Percentiles rank a stretch among this genome's conserved stretches.
phyloP scores from a whole-genome alignment of 164 flowering plant genomes.

The Amborella trichopoda region DNA sequence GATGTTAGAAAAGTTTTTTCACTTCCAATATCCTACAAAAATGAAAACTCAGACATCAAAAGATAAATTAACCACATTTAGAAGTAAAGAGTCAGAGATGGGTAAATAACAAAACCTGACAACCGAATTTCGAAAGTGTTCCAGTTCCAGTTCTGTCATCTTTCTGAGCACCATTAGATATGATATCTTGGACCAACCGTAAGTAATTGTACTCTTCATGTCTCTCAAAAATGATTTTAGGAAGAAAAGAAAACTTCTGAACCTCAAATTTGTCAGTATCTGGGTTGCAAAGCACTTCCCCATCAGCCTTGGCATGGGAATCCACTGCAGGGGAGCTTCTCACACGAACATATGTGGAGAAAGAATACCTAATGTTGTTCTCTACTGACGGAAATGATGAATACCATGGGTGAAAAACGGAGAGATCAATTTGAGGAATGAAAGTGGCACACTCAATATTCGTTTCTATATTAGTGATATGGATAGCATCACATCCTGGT shows the following conservation, averaged over 20 bases:
- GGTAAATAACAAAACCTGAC: too few species aligned
- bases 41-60: background rate
- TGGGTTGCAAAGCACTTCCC: conserved; percentile 11
- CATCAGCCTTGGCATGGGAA: too few species aligned
- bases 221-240: conserved; percentile 63
- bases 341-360: conserved; percentile 69
- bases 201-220: conserved; percentile 78
- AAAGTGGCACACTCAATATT: conserved; percentile 79
- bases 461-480: conserved; percentile 68
- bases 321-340: conserved; percentile 25
- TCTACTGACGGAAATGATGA: conserved; percentile 69
- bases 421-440: conserved; percentile 59
- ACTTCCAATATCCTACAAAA: background rate
- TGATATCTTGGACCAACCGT: conserved; percentile 62
- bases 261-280: conserved; percentile 31
- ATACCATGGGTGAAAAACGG: conserved; percentile 71
- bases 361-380: conserved; percentile 47
- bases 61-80: background rate
- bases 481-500: conserved; percentile 77
- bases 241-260: conserved; percentile 52
- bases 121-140: conserved; percentile 88
- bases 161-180: conserved; percentile 48
- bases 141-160: conserved; percentile 96
- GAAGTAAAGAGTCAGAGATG: too few species aligned
- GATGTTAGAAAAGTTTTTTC: background rate